phyloP scores from a whole-genome alignment of 2,329 filamentous ascomycete species.

The Hirsutella minnesotensis region DNA sequence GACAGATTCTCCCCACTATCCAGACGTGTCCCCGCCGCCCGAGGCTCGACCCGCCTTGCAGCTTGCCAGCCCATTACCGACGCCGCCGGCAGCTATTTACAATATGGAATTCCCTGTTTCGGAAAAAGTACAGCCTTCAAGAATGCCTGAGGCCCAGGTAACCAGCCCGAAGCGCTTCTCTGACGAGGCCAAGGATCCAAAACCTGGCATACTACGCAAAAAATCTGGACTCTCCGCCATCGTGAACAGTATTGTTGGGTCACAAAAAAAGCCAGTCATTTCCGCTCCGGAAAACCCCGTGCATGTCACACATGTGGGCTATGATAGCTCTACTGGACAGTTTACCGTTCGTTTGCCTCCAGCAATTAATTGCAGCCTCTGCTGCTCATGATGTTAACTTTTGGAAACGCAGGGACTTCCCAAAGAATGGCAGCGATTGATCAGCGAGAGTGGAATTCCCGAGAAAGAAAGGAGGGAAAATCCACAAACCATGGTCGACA shows the following conservation, averaged over 20 bases:
- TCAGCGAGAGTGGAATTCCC: slow-evolving; percentile 91
- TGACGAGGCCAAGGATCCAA: slow-evolving; percentile 59
- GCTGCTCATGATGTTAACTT: not conserved
- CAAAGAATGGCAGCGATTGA: slow-evolving; percentile 93
- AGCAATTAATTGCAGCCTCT: slow-evolving; percentile 2
- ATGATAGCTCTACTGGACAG: slow-evolving; percentile 90
- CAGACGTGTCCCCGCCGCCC: slow-evolving; percentile 20
- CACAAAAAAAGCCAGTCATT: slow-evolving; percentile 82
- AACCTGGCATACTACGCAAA: slow-evolving; percentile 55
- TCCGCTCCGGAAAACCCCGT: slow-evolving; percentile 97
- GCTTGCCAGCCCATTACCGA: slow-evolving; percentile 40
- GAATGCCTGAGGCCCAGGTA: slow-evolving; percentile 29
- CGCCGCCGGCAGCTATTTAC: slow-evolving; percentile 48
- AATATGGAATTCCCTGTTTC: slow-evolving; percentile 26
- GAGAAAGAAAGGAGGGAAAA: slow-evolving; percentile 94
- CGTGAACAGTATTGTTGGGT: slow-evolving; percentile 72
- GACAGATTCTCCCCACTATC: slow-evolving; percentile 18
- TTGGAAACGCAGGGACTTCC: slow-evolving; percentile 62
- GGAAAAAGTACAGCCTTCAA: slow-evolving; percentile 21
- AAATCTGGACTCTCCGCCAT: slow-evolving; percentile 84
- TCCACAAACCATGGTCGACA: slow-evolving; percentile 89
- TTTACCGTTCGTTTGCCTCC: slow-evolving; percentile 64
- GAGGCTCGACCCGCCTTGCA: slow-evolving; percentile 43
- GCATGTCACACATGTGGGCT: slow-evolving; percentile 95
- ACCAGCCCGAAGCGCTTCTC: slow-evolving; percentile 60